Evolutionary conservation across 2,329 filamentous ascomycete species (phyloP).

Genomic region (Sordariomycetes sp.): DNA sequence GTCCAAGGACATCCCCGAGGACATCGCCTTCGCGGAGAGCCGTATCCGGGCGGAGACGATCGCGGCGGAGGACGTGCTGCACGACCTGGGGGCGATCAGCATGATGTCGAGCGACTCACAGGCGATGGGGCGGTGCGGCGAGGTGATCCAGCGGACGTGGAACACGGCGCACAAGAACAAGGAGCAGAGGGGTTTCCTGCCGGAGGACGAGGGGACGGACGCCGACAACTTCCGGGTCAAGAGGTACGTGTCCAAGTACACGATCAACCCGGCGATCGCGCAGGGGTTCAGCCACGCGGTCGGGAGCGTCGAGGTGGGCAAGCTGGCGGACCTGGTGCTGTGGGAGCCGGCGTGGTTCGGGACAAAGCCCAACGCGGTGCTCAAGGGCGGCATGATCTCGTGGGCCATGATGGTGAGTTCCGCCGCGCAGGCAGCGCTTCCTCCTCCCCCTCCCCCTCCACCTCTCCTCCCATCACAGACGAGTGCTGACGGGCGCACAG

Average conservation of each 20-base stretch:
- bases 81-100: constrained; percentile 88
- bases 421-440: neutral
- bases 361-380: constrained; percentile 67
- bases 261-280: constrained; percentile 83
- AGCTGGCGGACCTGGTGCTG: constrained; percentile 78
- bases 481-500: constrained; percentile 23
- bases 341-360: constrained; percentile 84
- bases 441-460: neutral
- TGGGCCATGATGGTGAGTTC: constrained; percentile 68
- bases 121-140: constrained; percentile 92
- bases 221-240: constrained; percentile 91
- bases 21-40: constrained; percentile 89
- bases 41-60: constrained; percentile 95
- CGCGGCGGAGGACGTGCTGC: constrained; percentile 89
- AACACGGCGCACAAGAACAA: constrained; percentile 98
- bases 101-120: constrained; percentile 97
- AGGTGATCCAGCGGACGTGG: constrained; percentile 89
- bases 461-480: neutral
- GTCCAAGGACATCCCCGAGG: constrained; percentile 85
- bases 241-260: constrained; percentile 91
- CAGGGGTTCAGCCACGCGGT: constrained; percentile 85
- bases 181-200: constrained; percentile 63
- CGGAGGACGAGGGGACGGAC: constrained; percentile 66
- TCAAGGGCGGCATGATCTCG: constrained; percentile 83
- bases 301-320: constrained; percentile 79